Conservation (phyloP, 2,329 filamentous ascomycete genomes). For the Fusarium continuum region DNA sequence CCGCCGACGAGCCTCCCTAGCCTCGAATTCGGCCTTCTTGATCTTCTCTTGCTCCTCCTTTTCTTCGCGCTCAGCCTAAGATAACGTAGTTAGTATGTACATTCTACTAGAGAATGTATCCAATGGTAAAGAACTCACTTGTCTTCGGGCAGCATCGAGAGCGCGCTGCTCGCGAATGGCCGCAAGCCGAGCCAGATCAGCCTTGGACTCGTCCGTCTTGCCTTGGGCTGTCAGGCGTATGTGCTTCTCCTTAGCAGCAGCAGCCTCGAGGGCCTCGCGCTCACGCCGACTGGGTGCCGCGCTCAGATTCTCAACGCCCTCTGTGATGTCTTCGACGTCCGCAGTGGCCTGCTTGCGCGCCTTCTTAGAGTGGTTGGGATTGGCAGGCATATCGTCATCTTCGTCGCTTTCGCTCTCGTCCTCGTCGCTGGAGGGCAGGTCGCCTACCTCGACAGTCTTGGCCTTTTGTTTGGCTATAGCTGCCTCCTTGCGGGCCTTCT, state of each 20-base stretch:
- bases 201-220: constrained; percentile 95
- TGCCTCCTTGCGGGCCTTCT: constrained; percentile 91
- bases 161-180: constrained; percentile 87
- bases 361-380: constrained; percentile 90
- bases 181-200: constrained; percentile 84
- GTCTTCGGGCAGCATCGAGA: constrained; percentile 82
- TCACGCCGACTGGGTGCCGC: constrained; percentile 61
- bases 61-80: constrained; percentile 67
- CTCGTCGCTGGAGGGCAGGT: constrained; percentile 79
- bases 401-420: constrained; percentile 69
- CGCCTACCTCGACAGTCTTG: constrained; percentile 79
- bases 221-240: constrained; percentile 91
- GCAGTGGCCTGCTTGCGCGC: constrained; percentile 64
- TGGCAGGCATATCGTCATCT: constrained; percentile 77
- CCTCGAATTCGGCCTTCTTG: constrained; percentile 61
- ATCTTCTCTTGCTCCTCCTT: constrained; percentile 60
- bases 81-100: constrained; percentile 35
- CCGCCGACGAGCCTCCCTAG: constrained; percentile 62
- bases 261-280: constrained; percentile 82
- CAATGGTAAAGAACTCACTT: constrained; percentile 59
- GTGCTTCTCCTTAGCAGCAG: constrained; percentile 88
- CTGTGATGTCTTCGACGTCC: constrained; percentile 60
- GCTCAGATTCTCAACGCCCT: constrained; percentile 64
- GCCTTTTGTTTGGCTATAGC: constrained; percentile 81
- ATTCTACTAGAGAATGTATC: not conserved